These are phyloP conservation scores for Hypoxylon intermedium DNA, from an alignment of 495 filamentous ascomycete genomes.

Conservation along the genomic window DNA sequence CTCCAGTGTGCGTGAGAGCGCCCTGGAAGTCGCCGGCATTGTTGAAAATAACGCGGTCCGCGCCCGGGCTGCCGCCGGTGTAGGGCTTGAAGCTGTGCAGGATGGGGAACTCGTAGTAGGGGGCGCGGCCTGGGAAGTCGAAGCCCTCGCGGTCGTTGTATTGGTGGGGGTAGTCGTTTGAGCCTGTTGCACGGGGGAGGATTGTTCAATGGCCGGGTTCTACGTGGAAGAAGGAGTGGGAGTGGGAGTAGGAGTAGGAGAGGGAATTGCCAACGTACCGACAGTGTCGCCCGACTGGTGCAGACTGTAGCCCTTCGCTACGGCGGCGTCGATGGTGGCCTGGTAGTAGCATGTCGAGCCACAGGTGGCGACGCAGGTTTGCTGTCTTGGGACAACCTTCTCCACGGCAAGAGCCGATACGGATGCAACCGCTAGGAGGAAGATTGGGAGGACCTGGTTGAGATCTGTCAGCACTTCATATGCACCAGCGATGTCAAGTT, in stretches of 20 bases:
- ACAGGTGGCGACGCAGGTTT: conserved; percentile 48
- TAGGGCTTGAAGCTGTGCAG: conserved; percentile 60
- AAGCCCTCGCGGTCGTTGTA: conserved; percentile 81
- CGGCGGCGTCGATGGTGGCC: conserved; percentile 56
- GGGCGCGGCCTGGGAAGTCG: conserved; percentile 60
- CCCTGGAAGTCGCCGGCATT: conserved; percentile 57
- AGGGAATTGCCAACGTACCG: conserved; percentile 39
- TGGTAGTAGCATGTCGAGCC: conserved; percentile 49
- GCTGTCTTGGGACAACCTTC: conserved; percentile 26
- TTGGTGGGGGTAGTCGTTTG: conserved; percentile 68
- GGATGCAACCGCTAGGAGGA: conserved; percentile 41
- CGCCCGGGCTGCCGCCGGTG: conserved; percentile 68
- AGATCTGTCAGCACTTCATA: background rate
- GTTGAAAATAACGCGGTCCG: conserved; percentile 77
- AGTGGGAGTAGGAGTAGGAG: background rate
- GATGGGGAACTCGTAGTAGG: conserved; percentile 79
- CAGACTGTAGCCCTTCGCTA: conserved; percentile 57
- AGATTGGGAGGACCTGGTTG: conserved; percentile 41
- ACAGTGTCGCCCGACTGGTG: conserved; percentile 55
- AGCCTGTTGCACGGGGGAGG: conserved; percentile 15
- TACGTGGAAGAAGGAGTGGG: background rate
- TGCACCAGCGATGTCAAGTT: background rate
- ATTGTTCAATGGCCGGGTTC: conserved; percentile 5
- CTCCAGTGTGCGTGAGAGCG: conserved; percentile 73
- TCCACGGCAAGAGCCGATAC: conserved; percentile 45